These are phyloP conservation scores for Nectriaceae sp. DNA, from an alignment of 2,329 filamentous ascomycete species.

Conservation along the genomic window DNA sequence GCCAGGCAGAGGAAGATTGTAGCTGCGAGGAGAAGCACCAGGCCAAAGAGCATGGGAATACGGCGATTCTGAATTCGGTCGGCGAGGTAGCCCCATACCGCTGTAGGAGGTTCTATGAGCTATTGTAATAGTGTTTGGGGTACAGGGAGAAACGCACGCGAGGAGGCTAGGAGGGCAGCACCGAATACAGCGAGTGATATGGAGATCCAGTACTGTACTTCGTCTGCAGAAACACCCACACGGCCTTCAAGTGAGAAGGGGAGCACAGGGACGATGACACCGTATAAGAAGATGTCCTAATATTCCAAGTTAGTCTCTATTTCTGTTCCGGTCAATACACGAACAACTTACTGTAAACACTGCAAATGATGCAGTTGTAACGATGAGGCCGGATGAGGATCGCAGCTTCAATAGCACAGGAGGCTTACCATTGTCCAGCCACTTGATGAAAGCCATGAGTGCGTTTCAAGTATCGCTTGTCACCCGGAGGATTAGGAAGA, in stretches of 20 bases:
- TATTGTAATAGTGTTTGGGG: constrained; percentile 1
- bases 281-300: constrained; percentile 38
- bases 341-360: constrained; percentile 34
- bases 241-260: constrained; percentile 33
- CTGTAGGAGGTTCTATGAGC: constrained; percentile 15
- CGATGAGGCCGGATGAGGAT: constrained; percentile 34
- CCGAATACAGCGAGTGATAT: constrained; percentile 37
- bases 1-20: constrained; percentile 35
- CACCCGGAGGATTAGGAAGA: too few species aligned
- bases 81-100: constrained; percentile 38
- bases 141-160: constrained; percentile 27
- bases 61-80: constrained; percentile 35
- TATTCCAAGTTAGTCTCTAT: constrained; percentile 3
- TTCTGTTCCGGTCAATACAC: not conserved
- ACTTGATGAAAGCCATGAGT: constrained; percentile 21
- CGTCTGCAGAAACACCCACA: constrained; percentile 24
- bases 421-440: constrained; percentile 21
- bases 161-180: constrained; percentile 31
- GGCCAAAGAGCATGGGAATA: constrained; percentile 35
- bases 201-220: constrained; percentile 39
- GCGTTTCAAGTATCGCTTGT: too few species aligned
- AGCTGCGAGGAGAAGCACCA: constrained; percentile 30
- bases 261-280: constrained; percentile 36
- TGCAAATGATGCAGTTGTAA: constrained; percentile 35
- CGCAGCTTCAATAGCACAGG: constrained; percentile 32